Conservation (phyloP, 768 basidiomycete species). For the Pisolithus tinctorius region DNA sequence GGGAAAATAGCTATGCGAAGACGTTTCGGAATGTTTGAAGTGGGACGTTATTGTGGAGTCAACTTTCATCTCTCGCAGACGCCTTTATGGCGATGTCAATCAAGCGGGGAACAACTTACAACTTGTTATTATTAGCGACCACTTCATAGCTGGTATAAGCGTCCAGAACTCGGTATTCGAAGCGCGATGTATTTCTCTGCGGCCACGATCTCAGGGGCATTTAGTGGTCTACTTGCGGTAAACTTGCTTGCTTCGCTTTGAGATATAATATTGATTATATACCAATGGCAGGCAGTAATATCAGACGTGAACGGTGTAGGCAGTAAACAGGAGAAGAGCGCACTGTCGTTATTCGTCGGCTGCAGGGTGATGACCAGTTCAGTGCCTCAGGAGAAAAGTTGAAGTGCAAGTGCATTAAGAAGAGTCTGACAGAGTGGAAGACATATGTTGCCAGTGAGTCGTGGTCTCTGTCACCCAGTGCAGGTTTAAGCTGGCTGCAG, state of each 20-base stretch:
- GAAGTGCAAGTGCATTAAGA: slow-evolving; percentile 48
- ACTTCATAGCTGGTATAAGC: slow-evolving; percentile 48
- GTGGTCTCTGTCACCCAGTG: background rate
- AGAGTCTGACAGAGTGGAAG: slow-evolving; percentile 65
- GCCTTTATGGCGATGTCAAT: background rate
- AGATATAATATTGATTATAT: background rate
- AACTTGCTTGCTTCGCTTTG: background rate
- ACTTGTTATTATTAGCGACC: background rate
- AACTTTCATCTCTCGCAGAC: slow-evolving; percentile 57
- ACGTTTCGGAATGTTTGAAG: slow-evolving; percentile 71
- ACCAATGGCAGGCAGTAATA: slow-evolving; percentile 41
- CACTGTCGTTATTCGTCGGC: slow-evolving; percentile 54
- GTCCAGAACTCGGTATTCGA: slow-evolving; percentile 65
- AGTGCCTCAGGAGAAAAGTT: slow-evolving; percentile 67
- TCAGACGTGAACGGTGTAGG: slow-evolving; percentile 67
- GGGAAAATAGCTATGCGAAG: slow-evolving; percentile 51
- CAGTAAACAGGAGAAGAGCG: slow-evolving; percentile 65
- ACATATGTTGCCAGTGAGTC: slow-evolving; percentile 43
- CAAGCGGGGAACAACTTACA: too few species aligned
- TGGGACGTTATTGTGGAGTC: slow-evolving; percentile 35
- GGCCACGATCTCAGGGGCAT: slow-evolving; percentile 78
- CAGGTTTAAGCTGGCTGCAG: slow-evolving; percentile 24
- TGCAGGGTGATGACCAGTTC: slow-evolving; percentile 64
- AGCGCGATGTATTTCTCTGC: slow-evolving; percentile 71
- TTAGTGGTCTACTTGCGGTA: slow-evolving; percentile 70